phyloP scores from a whole-genome alignment of 202 grass and related monocot genomes.

The Zoysia matrella region DNA sequence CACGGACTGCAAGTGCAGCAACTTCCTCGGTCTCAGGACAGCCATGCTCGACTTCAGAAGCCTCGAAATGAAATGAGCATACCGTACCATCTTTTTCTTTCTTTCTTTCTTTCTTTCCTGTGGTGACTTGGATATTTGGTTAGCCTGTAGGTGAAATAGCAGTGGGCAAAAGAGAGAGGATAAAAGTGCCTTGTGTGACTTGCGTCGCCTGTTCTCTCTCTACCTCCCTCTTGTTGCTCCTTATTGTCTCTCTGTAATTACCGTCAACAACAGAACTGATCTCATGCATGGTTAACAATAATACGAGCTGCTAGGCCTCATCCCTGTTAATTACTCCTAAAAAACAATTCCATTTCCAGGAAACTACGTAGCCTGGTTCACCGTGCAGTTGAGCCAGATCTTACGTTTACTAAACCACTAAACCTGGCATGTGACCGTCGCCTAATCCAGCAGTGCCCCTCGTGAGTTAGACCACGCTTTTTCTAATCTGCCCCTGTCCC shows the following conservation, averaged over 20 bases:
- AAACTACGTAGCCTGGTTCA: slow-evolving; percentile 12
- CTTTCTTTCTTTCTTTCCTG: slow-evolving; percentile 31
- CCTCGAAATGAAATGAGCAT: slow-evolving; percentile 79
- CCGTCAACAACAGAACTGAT: slow-evolving; percentile 46
- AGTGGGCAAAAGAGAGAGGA: slow-evolving; percentile 39
- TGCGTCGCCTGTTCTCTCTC: background rate
- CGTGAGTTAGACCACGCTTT: slow-evolving; percentile 49
- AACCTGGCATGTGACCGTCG: no score
- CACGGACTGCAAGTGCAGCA: slow-evolving; percentile 72
- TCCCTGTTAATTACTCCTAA: no score
- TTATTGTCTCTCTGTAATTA: slow-evolving; percentile 74
- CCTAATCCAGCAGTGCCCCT: slow-evolving; percentile 42
- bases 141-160: slow-evolving; percentile 53
- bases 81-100: background rate
- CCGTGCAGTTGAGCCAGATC: slow-evolving; percentile 21
- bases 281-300: slow-evolving; percentile 36
- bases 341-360: background rate
- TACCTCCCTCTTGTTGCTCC: slow-evolving; percentile 52
- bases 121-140: slow-evolving; percentile 38
- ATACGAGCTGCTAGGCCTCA: slow-evolving; percentile 21
- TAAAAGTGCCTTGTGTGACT: background rate
- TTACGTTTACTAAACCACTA: slow-evolving; percentile 43
- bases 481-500: slow-evolving; percentile 26
- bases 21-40: slow-evolving; percentile 66
- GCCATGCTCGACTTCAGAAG: slow-evolving; percentile 86